phyloP scores from a whole-genome alignment of 257 asterid genomes.

The Lavandula angustifolia region DNA sequence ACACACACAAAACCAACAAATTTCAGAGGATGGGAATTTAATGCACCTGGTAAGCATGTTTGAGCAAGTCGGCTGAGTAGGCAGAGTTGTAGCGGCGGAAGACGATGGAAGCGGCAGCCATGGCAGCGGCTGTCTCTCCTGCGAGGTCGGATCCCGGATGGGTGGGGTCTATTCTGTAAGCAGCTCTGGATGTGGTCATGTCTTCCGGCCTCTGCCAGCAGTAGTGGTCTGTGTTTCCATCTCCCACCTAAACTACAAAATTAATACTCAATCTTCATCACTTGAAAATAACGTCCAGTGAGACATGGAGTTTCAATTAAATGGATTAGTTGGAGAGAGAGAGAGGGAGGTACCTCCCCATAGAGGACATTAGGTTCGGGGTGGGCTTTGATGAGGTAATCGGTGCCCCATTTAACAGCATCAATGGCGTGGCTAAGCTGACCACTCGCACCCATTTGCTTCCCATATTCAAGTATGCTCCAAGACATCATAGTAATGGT shows the following conservation, averaged over 20 bases:
- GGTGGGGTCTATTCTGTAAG: slow-evolving; percentile 70
- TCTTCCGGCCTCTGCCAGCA: slow-evolving; percentile 99
- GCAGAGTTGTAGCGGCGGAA: slow-evolving; percentile 70
- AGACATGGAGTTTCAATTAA: too few species aligned
- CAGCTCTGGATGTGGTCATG: slow-evolving; percentile 87
- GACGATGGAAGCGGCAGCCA: slow-evolving; percentile 91
- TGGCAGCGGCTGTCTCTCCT: slow-evolving; percentile 95
- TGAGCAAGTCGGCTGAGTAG: slow-evolving; percentile 73
- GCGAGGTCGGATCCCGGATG: slow-evolving; percentile 95
- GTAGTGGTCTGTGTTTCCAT: slow-evolving; percentile 87
- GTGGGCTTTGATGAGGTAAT: slow-evolving; percentile 93
- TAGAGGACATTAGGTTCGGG: slow-evolving; percentile 82
- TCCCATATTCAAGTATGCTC: slow-evolving; percentile 88
- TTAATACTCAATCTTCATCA: slow-evolving; percentile 27
- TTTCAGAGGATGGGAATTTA: not conserved
- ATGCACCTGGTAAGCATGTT: slow-evolving; percentile 75
- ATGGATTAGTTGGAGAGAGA: too few species aligned
- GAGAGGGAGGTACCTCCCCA: slow-evolving; percentile 65
- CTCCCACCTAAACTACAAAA: slow-evolving; percentile 70
- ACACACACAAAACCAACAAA: slow-evolving; percentile 23
- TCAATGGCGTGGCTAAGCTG: slow-evolving; percentile 81
- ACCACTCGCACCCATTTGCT: slow-evolving; percentile 71
- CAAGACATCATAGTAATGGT: slow-evolving; percentile 92
- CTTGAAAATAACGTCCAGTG: slow-evolving; percentile 23
- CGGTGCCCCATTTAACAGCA: slow-evolving; percentile 98